These are phyloP conservation scores for Chlorella variabilis DNA, from an alignment of 163 green algal species.

Conservation along the genomic window DNA sequence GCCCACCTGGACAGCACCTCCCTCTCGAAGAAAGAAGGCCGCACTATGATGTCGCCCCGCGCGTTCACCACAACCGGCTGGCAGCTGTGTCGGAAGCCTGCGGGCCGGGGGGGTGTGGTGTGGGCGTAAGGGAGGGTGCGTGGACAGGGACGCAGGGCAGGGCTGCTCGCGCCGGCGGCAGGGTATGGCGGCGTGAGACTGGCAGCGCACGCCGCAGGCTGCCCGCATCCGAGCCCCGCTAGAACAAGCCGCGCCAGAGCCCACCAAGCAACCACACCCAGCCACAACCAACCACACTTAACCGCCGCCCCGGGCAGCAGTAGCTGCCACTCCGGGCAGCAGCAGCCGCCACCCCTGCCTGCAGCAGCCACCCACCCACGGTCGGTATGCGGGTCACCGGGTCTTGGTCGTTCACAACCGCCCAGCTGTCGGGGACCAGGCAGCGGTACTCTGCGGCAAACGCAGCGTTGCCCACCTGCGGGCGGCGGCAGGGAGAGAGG, in stretches of 20 bases:
- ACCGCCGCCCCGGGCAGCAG: too few species aligned
- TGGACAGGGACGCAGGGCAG: background rate
- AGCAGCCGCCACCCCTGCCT: too few species aligned
- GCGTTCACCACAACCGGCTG: conserved; percentile 40
- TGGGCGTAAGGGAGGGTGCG: too few species aligned
- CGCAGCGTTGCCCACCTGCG: conserved; percentile 40
- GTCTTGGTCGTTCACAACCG: conserved; percentile 34
- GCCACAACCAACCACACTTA: too few species aligned
- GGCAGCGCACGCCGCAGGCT: too few species aligned
- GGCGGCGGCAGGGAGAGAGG: too few species aligned
- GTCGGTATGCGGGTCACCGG: conserved; percentile 1
- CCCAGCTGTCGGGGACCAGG: conserved; percentile 35
- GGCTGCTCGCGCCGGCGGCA: background rate
- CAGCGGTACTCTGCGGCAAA: conserved; percentile 42
- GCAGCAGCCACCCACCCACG: background rate
- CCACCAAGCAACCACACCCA: too few species aligned
- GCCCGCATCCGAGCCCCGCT: background rate
- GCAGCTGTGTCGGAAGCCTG: conserved; percentile 28
- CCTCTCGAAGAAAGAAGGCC: conserved; percentile 13
- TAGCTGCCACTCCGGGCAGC: background rate
- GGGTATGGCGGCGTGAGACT: too few species aligned
- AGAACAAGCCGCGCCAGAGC: too few species aligned
- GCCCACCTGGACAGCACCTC: background rate
- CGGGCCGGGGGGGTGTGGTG: too few species aligned
- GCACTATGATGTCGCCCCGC: conserved; percentile 42